These are phyloP conservation scores for Marasmius tenuissimus DNA, from an alignment of 1,284 basidiomycete genomes.

Conservation along the genomic window DNA sequence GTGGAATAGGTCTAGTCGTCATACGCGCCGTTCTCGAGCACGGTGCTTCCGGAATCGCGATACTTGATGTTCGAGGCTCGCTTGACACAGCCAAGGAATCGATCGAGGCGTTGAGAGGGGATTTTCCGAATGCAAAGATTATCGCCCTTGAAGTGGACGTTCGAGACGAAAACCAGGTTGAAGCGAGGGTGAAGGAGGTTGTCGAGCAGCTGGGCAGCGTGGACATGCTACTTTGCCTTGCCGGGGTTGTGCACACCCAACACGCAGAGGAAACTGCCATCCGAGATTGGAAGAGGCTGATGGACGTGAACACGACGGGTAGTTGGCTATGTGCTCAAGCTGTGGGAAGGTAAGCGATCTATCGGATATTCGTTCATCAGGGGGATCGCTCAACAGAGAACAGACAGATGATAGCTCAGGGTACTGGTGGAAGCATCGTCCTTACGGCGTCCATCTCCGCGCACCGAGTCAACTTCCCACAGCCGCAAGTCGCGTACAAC, in stretches of 20 bases:
- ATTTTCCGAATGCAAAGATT: constrained; percentile 36
- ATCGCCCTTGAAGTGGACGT: constrained; percentile 34
- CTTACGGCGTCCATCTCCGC: constrained; percentile 43
- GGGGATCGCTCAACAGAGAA: background rate
- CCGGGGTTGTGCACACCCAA: constrained; percentile 35
- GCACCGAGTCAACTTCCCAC: constrained; percentile 39
- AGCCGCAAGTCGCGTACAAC: constrained; percentile 37
- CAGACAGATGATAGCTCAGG: constrained; percentile 42
- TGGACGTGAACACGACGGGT: constrained; percentile 43
- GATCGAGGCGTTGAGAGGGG: constrained; percentile 25
- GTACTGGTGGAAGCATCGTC: constrained; percentile 38
- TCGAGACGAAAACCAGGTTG: constrained; percentile 29
- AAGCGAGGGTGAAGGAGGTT: constrained; percentile 28
- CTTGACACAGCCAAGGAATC: constrained; percentile 18
- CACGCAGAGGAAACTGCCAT: constrained; percentile 29
- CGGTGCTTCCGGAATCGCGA: constrained; percentile 35
- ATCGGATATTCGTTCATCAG: background rate
- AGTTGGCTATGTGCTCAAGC: constrained; percentile 43
- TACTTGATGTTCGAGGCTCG: constrained; percentile 35
- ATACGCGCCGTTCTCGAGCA: constrained; percentile 42
- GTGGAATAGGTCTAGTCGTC: constrained; percentile 33
- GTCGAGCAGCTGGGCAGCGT: constrained; percentile 30
- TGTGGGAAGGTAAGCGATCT: constrained; percentile 32
- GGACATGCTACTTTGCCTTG: constrained; percentile 39
- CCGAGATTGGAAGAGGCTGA: constrained; percentile 34